Percentiles rank a stretch among this genome's conserved stretches.
Evolutionary conservation across 2,329 filamentous ascomycete genomes (phyloP).

Genomic region (Xylaria arbuscula): DNA sequence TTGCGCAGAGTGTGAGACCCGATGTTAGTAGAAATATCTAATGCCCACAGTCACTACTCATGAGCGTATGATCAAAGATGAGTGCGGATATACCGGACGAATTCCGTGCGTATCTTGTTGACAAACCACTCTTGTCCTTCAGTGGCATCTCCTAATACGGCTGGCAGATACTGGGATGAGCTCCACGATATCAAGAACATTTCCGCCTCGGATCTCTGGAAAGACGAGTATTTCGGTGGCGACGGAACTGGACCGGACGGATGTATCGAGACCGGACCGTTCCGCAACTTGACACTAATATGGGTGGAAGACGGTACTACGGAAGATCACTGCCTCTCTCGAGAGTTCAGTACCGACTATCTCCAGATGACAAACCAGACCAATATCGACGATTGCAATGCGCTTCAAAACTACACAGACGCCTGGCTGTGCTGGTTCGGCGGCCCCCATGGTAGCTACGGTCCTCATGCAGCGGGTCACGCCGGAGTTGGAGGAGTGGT

Average conservation of each 20-base stretch:
- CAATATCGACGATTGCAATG: conserved; percentile 28
- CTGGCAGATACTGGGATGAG: conserved; percentile 24
- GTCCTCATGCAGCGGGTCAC: conserved; percentile 27
- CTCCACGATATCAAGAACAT: conserved; percentile 21
- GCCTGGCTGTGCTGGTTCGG: conserved; percentile 30
- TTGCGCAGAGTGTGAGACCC: too few relatives aligned
- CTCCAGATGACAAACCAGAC: conserved; percentile 24
- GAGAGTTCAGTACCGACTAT: conserved; percentile 9
- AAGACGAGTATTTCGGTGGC: conserved; percentile 26
- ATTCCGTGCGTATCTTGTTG: conserved; percentile 27
- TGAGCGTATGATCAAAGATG: conserved; percentile 30
- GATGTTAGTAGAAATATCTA: too few relatives aligned
- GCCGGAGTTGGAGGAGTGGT: conserved; percentile 28
- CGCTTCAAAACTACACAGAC: conserved; percentile 17
- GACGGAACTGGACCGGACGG: conserved; percentile 22
- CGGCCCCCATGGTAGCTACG: conserved; percentile 15
- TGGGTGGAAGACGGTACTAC: conserved; percentile 1
- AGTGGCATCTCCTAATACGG: conserved; percentile 1
- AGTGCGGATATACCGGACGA: conserved; percentile 38
- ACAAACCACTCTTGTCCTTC: not conserved
- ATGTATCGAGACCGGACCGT: conserved; percentile 27
- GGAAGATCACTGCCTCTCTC: conserved; percentile 26
- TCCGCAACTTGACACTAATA: conserved; percentile 20
- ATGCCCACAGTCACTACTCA: conserved; percentile 20
- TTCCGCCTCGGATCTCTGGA: conserved; percentile 17